Percentiles rank a stretch among this genome's conserved stretches.
phyloP scores from a whole-genome alignment of 805 yeast species.

The Metschnikowia picachoensis region DNA sequence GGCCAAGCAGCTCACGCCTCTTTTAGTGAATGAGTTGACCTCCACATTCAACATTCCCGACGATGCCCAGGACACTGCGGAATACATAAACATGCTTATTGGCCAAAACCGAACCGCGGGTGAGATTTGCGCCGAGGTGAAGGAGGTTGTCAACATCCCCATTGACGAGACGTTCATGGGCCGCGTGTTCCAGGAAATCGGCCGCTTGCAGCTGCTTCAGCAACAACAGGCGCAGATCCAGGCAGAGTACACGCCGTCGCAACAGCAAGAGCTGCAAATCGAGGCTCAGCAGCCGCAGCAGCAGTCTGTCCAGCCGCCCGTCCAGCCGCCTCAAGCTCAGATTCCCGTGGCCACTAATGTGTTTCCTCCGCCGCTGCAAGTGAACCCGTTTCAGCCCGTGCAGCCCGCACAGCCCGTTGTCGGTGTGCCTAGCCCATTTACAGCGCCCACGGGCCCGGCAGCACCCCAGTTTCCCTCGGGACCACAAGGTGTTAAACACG shows the following conservation, averaged over 20 bases:
- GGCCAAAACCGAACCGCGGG: conserved; percentile 61
- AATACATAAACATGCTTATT: conserved; percentile 66
- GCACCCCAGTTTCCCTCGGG: conserved; percentile 6
- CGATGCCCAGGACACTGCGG: conserved; percentile 48
- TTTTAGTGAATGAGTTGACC: conserved; percentile 33
- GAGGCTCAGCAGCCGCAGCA: not conserved
- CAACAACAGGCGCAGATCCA: conserved; percentile 9
- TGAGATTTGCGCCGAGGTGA: conserved; percentile 58
- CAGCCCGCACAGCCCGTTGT: not conserved
- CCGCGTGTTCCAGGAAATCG: conserved; percentile 54
- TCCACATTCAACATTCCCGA: conserved; percentile 33
- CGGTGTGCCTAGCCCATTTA: conserved; percentile 6
- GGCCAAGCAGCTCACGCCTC: conserved; percentile 33
- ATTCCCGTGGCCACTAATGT: conserved; percentile 1
- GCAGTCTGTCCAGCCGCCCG: not conserved
- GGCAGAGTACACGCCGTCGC: conserved; percentile 7
- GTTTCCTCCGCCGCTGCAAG: conserved; percentile 7
- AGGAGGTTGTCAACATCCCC: conserved; percentile 56
- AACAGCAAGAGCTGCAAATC: conserved; percentile 7
- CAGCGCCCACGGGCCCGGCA: conserved; percentile 3
- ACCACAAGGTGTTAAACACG: conserved; percentile 3
- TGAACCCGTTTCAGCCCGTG: conserved; percentile 9
- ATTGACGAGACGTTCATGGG: conserved; percentile 56
- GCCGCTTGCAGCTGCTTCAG: conserved; percentile 12
- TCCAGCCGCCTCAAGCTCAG: not conserved